Evolutionary conservation across 805 yeast species (phyloP).

Genomic region (Hanseniaspora lindneri): DNA sequence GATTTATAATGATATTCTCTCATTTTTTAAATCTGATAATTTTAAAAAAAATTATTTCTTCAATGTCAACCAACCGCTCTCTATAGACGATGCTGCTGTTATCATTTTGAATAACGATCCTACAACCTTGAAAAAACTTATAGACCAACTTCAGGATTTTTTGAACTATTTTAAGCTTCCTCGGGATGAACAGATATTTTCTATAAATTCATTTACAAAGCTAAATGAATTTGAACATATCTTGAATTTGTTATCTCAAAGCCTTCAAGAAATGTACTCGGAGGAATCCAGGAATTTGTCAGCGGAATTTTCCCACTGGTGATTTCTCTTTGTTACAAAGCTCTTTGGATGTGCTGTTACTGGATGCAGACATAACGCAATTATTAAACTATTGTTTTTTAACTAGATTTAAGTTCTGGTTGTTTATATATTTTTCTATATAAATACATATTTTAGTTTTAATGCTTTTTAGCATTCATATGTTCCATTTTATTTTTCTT

Average conservation of each 20-base stretch:
- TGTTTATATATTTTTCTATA: no score
- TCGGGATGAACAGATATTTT: constrained; percentile 3
- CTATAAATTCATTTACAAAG: background rate
- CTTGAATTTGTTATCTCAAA: background rate
- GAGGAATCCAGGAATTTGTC: no score
- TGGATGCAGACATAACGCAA: no score
- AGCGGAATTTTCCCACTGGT: no score
- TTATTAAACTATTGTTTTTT: no score
- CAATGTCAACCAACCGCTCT: background rate
- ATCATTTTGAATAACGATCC: background rate
- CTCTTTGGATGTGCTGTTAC: no score
- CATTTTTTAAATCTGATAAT: background rate
- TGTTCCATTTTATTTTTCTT: no score
- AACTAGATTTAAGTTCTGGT: no score
- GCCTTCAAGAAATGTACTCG: no score
- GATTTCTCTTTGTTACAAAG: no score
- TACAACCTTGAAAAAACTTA: background rate
- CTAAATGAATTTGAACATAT: background rate
- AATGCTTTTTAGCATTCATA: no score
- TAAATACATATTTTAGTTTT: no score
- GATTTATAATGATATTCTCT: background rate
- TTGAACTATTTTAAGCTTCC: constrained; percentile 8
- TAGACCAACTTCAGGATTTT: background rate
- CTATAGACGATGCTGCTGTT: background rate
- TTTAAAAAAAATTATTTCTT: constrained; percentile 3